phyloP scores from a whole-genome alignment of 352 stramenopile species.

The Ochromonadaceae sp. region DNA sequence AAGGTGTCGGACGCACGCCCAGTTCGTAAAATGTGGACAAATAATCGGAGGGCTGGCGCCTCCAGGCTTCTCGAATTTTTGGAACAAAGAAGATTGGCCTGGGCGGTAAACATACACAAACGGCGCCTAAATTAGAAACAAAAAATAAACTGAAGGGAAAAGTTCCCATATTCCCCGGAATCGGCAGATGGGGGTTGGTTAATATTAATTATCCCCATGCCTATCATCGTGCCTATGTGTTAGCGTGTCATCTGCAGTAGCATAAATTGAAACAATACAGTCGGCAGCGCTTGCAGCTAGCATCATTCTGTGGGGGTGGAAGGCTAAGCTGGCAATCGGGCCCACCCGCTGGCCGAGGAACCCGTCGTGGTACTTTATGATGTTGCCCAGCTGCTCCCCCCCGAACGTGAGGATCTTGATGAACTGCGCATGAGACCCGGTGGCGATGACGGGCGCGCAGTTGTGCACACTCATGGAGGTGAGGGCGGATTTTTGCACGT shows the following conservation, averaged over 20 bases:
- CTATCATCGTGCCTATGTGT: no score
- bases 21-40: no score
- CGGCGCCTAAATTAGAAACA: no score
- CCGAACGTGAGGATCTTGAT: conserved; percentile 88
- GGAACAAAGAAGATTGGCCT: no score
- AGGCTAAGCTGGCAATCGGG: conserved; percentile 85
- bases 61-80: no score
- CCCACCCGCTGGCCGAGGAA: conserved; percentile 90
- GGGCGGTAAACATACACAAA: no score
- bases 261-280: conserved; percentile 81
- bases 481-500: conserved; percentile 77
- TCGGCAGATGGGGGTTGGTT: no score
- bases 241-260: conserved; percentile 19
- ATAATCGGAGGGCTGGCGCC: no score
- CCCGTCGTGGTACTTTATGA: conserved; percentile 72
- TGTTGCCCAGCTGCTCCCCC: conserved; percentile 23
- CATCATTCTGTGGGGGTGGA: conserved; percentile 86
- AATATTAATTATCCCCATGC: no score
- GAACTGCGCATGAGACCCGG: conserved; percentile 93
- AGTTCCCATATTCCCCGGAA: no score
- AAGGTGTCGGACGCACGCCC: no score
- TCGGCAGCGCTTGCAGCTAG: conserved; percentile 85
- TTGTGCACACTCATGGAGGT: conserved; percentile 86
- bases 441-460: conserved; percentile 84
- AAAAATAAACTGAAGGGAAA: no score